phyloP scores from a whole-genome alignment of 1,284 basidiomycete species.

The Trametes pubescens region DNA sequence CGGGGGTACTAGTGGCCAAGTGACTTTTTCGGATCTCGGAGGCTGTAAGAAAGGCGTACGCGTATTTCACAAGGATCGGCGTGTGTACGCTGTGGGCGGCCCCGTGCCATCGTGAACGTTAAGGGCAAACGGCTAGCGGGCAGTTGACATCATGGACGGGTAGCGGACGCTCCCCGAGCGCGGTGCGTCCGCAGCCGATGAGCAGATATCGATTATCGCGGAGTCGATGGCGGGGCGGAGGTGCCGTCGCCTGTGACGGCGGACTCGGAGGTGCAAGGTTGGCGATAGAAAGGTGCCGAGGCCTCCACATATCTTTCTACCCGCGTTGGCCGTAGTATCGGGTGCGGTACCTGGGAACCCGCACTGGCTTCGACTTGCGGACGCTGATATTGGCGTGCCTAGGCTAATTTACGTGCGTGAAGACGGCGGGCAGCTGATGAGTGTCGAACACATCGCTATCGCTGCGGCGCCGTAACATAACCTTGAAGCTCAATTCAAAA shows the following conservation, averaged over 20 bases:
- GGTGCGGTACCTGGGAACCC: constrained; percentile 1
- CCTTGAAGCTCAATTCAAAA: no score
- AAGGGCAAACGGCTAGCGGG: not conserved
- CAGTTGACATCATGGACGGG: not conserved
- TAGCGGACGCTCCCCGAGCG: not conserved
- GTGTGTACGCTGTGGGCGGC: not conserved
- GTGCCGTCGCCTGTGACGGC: no score
- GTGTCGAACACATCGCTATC: not conserved
- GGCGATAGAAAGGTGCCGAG: not conserved
- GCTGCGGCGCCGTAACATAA: no score
- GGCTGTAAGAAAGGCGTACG: not conserved
- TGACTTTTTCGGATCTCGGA: constrained; percentile 6
- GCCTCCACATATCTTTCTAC: not conserved
- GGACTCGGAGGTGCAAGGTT: constrained; percentile 1
- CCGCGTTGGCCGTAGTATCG: not conserved
- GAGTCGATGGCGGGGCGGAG: not conserved
- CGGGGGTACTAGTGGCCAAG: not conserved
- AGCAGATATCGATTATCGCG: not conserved
- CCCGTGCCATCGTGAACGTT: no score
- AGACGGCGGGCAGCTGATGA: not conserved
- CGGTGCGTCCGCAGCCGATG: not conserved
- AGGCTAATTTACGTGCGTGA: not conserved
- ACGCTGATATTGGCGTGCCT: not conserved
- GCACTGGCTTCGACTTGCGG: not conserved
- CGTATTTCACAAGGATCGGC: constrained; percentile 1